A percentile compares a stretch with the other conserved stretches of the same genome.
phyloP scores from a whole-genome alignment of 169 alveolate genomes.

The Plasmodium fragile region DNA sequence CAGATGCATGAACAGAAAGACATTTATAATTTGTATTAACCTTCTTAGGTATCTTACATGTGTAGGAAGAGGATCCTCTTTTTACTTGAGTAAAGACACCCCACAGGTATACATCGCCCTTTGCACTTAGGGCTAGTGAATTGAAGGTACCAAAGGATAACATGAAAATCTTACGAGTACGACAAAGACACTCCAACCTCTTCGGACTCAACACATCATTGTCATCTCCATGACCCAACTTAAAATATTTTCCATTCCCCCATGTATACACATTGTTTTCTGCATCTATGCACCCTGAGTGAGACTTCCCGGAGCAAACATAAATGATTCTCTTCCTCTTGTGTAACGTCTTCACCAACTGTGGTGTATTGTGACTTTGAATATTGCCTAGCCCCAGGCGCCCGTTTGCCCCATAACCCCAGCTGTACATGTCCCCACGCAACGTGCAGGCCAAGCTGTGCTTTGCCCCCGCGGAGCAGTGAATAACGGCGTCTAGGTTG shows the following conservation, averaged over 20 bases:
- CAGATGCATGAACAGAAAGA: slow-evolving; percentile 44
- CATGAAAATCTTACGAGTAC: background rate
- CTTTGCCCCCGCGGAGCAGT: slow-evolving; percentile 83
- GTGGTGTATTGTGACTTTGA: slow-evolving; percentile 79
- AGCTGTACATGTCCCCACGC: slow-evolving; percentile 80
- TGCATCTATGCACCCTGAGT: slow-evolving; percentile 90
- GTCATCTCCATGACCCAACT: slow-evolving; percentile 86
- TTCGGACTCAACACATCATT: slow-evolving; percentile 34
- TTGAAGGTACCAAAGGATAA: slow-evolving; percentile 45
- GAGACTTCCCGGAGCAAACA: slow-evolving; percentile 91
- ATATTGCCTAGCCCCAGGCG: slow-evolving; percentile 88
- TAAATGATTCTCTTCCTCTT: slow-evolving; percentile 72
- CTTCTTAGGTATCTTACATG: slow-evolving; percentile 30
- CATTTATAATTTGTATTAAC: slow-evolving; percentile 53
- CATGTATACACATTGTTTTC: slow-evolving; percentile 89
- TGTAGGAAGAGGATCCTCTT: background rate
- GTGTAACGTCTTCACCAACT: slow-evolving; percentile 52
- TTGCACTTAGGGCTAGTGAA: slow-evolving; percentile 78
- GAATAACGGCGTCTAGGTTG: slow-evolving; percentile 13
- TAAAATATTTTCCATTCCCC: slow-evolving; percentile 89
- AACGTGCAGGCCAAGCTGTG: slow-evolving; percentile 81
- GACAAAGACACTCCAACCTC: background rate
- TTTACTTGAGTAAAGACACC: slow-evolving; percentile 72
- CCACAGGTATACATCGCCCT: slow-evolving; percentile 88
- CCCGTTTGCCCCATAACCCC: slow-evolving; percentile 90